Base-by-base conservation (phyloP, 129 eudicot species). In the Smallanthus sonchifolius region DNA sequence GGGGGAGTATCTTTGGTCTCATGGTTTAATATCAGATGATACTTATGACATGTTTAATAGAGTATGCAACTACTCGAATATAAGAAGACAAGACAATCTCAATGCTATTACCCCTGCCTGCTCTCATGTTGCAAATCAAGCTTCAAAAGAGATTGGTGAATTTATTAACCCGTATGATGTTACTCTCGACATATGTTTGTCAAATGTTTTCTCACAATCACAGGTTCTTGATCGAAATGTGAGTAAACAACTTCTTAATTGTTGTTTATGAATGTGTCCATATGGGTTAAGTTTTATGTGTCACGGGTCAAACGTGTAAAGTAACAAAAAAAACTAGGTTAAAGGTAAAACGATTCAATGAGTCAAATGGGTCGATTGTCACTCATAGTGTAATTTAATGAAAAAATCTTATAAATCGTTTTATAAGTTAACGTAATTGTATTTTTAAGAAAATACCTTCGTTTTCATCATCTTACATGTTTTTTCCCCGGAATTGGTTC, bases 21-120 rank as follows among this genome's bases (percentile, higher is more conserved):
- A 92, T 69, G 98, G 98, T 19, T 76, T 92, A 15, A 87, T 92
- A 82, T 92, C 98, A 7, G 98, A 92, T 76, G 77, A 78, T 57
- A 84, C 96, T 19, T 85, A 76, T 51, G 83, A 79, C 16, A 49
- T 80, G 10, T 82, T 85, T 55, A 90, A 81, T n/a, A 76, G 35
- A 14, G 85, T 72, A 2, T 92, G 98, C 75, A 92, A 92, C 75
- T 83, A 80, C 43, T 92, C 98, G n/a, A 87, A 84, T 57, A 77
- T 87, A 2, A 76, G 40, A 61, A 61, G 67, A 61, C 67, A 61
- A 15, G 42, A 34, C 67, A 61, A 61, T 61, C 34, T 35, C 11
- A 5, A 34, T 2, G 67, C 43, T 61, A 14, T 61, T 61, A 34
- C 67, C 67, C 67, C 67, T 5, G 15, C 20, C 0, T 61, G 67